Base-by-base conservation (phyloP, 768 basidiomycete species). In the Kwoniella heveanensis region DNA sequence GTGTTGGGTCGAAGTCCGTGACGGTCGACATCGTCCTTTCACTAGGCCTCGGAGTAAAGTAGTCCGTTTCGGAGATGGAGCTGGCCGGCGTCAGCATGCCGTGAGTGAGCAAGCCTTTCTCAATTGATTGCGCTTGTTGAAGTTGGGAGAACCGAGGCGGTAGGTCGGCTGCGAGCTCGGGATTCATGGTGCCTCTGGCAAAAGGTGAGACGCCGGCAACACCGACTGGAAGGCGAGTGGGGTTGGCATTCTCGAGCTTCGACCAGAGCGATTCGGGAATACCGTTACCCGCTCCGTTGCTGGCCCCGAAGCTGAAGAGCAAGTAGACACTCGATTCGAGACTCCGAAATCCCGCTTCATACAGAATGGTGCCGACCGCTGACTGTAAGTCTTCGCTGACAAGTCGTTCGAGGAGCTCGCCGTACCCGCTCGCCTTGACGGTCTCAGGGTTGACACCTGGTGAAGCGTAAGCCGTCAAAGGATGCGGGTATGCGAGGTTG, bases 401-500 rank as follows among this genome's bases (percentile, higher is more conserved):
- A 26, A 77, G 47, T 25, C 55, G 9, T 15, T 25, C 39, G 19
- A 77, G 66, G 2, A 53, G 46, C 19, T 52, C n/a, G 46, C 58
- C 62, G 46, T 72, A 77, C 0, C 70, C 68, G 37, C 62, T 65
- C 13, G n/a, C 37, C 13, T 29, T 27, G 51, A 69, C 54, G 2
- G 66, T 52, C 12, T 54, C 39, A 25, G 69, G 69, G 39, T 77
- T 77, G 53, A 72, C 68, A 7, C 70, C 70, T 9, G 65, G 72
- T 0, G 75, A 77, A 6, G 75, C 75, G 54, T 77, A 77, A 9
- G 69, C 64, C 8, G 72, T 69, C 29, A 77, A 37, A 21, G 75
- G 75, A 65, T 77, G 75, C 2, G 75, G 75, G 52, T 71, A 77
- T 19, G 65, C 70, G 1, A 58, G 24, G 51, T 77, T 74, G 69